Percentiles rank a stretch among this genome's conserved stretches.
These are phyloP conservation scores for Bryoerythrophyllum caledonicum DNA, from an alignment of 225 moss, liverwort and hornwort species.

Conservation along the genomic window DNA sequence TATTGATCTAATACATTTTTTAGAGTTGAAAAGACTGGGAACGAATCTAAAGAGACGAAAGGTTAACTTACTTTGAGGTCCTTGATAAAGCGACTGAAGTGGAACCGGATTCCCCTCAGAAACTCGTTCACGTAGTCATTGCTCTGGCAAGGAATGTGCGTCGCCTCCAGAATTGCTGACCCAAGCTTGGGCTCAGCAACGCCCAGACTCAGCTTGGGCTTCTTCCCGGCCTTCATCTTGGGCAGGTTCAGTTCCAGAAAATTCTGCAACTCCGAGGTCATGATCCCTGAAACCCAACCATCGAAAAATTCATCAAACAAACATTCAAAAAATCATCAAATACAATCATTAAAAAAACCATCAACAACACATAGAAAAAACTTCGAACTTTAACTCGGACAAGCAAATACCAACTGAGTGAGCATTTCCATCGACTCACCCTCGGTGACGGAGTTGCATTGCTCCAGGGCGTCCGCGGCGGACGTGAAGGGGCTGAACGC, in stretches of 20 bases:
- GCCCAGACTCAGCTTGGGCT: slow-evolving; percentile 73
- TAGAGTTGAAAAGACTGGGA: no score
- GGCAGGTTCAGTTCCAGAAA: slow-evolving; percentile 91
- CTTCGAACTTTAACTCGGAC: no score
- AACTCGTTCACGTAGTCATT: slow-evolving; percentile 89
- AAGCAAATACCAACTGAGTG: not conserved
- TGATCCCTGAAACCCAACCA: slow-evolving; percentile 49
- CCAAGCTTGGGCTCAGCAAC: slow-evolving; percentile 88
- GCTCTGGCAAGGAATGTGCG: slow-evolving; percentile 80
- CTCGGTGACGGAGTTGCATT: slow-evolving; percentile 86
- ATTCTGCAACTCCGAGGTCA: slow-evolving; percentile 74
- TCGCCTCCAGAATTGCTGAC: slow-evolving; percentile 81
- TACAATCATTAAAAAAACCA: no score
- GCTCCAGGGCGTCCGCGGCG: slow-evolving; percentile 90
- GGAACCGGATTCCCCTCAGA: slow-evolving; percentile 82
- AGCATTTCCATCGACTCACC: slow-evolving; percentile 29
- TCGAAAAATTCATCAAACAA: not conserved
- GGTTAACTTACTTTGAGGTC: slow-evolving; percentile 62
- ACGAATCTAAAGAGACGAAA: not conserved
- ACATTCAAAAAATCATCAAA: not conserved
- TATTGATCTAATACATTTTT: no score
- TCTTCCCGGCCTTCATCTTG: slow-evolving; percentile 80
- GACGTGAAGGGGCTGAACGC: slow-evolving; percentile 90
- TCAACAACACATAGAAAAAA: no score
- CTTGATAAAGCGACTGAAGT: slow-evolving; percentile 84